These are phyloP conservation scores for Pythium rhizo-oryzae DNA, from an alignment of 352 stramenopile species.

Conservation along the genomic window DNA sequence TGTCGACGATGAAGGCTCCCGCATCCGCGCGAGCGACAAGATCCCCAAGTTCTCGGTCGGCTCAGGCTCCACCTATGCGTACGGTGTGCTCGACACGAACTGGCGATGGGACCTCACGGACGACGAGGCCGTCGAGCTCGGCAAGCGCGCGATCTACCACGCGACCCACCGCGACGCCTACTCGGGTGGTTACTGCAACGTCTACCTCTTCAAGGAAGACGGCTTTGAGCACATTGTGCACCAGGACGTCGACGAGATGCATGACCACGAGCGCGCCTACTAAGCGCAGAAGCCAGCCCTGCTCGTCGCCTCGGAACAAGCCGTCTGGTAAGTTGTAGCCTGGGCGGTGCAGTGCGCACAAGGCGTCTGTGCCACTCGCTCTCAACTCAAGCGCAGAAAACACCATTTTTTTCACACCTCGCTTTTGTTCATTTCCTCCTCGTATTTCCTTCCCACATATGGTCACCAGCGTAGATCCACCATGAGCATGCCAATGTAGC, in stretches of 20 bases:
- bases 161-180: conserved; percentile 99
- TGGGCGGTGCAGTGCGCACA: too few species aligned
- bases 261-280: conserved; percentile 80
- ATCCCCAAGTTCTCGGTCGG: conserved; percentile 98
- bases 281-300: too few species aligned
- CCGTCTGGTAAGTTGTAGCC: too few species aligned
- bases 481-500: conserved; percentile 84
- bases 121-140: conserved; percentile 99
- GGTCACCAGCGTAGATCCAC: conserved; percentile 78
- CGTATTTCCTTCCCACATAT: conserved; percentile 18
- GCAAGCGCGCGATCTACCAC: conserved; percentile 99
- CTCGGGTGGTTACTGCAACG: conserved; percentile 96
- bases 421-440: conserved; percentile 7
- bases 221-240: conserved; percentile 97
- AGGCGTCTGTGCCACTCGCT: too few species aligned
- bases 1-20: conserved; percentile 99
- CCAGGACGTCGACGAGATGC: conserved; percentile 98
- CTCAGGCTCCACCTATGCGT: conserved; percentile 99
- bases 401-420: conserved; percentile 9
- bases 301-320: too few species aligned
- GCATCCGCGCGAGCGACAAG: conserved; percentile 94
- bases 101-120: conserved; percentile 97
- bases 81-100: conserved; percentile 98
- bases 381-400: too few species aligned
- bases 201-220: conserved; percentile 98